These are phyloP conservation scores for Penicillium sp. DNA, from an alignment of 2,329 filamentous ascomycete species.

Conservation along the genomic window DNA sequence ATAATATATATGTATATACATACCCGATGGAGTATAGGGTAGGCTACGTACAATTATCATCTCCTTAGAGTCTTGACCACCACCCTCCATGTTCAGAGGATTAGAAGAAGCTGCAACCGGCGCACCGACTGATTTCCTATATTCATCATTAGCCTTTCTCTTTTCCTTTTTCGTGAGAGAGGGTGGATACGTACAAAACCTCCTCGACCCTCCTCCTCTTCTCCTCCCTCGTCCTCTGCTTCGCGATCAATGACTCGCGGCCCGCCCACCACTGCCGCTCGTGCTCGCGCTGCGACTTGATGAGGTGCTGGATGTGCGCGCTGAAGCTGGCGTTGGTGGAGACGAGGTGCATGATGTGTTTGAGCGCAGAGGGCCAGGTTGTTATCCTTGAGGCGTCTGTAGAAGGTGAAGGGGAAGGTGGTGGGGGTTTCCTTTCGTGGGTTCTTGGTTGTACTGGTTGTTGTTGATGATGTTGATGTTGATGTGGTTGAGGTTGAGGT, in stretches of 20 bases:
- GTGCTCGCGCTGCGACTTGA: conserved; percentile 59
- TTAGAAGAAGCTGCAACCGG: conserved; percentile 20
- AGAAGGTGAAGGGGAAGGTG: conserved; percentile 7
- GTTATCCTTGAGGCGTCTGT: conserved; percentile 46
- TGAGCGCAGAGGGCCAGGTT: conserved; percentile 50
- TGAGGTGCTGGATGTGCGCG: conserved; percentile 52
- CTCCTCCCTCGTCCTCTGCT: conserved; percentile 49
- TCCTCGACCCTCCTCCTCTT: conserved; percentile 53
- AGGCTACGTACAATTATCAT: background rate
- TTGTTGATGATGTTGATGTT: background rate
- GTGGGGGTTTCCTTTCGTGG: background rate
- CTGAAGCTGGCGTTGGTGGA: conserved; percentile 43
- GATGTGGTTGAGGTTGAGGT: background rate
- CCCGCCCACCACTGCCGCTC: conserved; percentile 59
- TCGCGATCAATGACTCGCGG: conserved; percentile 49
- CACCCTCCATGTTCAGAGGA: background rate
- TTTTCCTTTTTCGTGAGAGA: background rate
- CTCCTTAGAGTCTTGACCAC: background rate
- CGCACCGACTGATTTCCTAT: conserved; percentile 46
- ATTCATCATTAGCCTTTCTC: background rate
- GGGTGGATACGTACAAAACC: conserved; percentile 44
- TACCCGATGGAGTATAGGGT: background rate
- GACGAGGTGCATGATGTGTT: conserved; percentile 49
- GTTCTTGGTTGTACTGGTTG: background rate
- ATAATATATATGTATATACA: background rate